Base-by-base conservation (phyloP, 768 basidiomycete species). In the Cytidiella melzeri region DNA sequence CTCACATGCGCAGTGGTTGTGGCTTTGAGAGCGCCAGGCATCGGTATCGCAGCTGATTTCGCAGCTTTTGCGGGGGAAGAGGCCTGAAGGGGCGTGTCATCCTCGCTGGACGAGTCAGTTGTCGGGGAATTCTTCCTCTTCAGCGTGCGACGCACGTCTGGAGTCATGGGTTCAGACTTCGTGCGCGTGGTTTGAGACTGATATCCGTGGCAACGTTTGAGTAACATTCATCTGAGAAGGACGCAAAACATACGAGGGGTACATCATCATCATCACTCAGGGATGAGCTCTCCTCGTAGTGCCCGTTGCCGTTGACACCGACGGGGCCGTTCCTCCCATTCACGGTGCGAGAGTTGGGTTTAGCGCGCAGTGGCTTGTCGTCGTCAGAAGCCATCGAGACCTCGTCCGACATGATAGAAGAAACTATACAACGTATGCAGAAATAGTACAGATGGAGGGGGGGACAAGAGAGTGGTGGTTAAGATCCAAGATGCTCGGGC, bases 221-320 rank as follows among this genome's bases (percentile, higher is more conserved):
- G 27, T 42, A 20, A 30, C 26, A 39, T 38, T 27, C 28, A 24
- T 39, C 41, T n/a, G 25, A 34, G 27, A 24, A 28, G 44, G 42
- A 27, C 24, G 13, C 27, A n/a, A 3, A 40, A 71, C 78, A 56
- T 64, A 90, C 88, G 63, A 87, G 70, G 40, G 86, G 86, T 65
- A 80, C 65, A 57, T 87, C 83, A 41, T 83, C 81, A 45, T 80
- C 81, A 45, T 80, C 84, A 54, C 83, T 85, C 76, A 83, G 76
- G 21, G 73, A 70, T 44, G 69, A 70, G 59, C 68, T 67, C 12
- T 63, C 67, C 48, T 70, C 67, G 49, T 69, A 67, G 59, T 67
- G 63, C 52, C 67, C 67, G 59, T 71, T 72, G 42, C 71, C 69
- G 55, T 80, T 78, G 51, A 70, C 68, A 54, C 64, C 64, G 63